Evolutionary conservation across 1,284 basidiomycete genomes (phyloP).

Genomic region (Ceratobasidium sp.): DNA sequence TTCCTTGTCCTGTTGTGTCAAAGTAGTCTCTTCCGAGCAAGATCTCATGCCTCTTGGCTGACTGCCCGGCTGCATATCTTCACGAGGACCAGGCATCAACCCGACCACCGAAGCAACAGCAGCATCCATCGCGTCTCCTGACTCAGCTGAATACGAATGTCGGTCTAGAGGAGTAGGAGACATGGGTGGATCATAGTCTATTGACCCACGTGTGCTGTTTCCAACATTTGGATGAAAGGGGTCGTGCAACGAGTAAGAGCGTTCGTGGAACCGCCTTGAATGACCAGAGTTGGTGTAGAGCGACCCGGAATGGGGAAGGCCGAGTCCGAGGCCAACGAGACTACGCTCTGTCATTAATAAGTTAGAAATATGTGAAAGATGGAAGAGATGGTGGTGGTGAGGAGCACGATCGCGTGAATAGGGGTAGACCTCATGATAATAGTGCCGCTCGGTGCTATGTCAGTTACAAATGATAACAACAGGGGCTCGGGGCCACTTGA

Average conservation of each 20-base stretch:
- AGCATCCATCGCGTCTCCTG: background rate
- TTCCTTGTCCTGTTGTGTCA: background rate
- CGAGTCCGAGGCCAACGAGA: constrained; percentile 21
- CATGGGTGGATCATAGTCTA: background rate
- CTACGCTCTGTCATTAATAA: constrained; percentile 7
- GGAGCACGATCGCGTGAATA: constrained; percentile 11
- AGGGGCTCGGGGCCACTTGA: too few species aligned
- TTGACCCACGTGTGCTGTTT: background rate
- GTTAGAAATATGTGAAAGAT: background rate
- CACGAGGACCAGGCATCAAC: background rate
- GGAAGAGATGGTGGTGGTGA: constrained; percentile 4
- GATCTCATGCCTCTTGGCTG: background rate
- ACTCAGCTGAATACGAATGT: background rate
- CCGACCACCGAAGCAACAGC: constrained; percentile 12
- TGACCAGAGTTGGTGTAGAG: background rate
- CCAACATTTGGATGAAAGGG: background rate
- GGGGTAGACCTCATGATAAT: background rate
- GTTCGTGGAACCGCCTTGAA: background rate
- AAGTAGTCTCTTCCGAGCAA: background rate
- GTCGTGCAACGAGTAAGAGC: constrained; percentile 13
- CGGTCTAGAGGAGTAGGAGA: background rate
- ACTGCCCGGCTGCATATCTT: background rate
- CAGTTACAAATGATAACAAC: background rate
- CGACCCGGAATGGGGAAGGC: background rate
- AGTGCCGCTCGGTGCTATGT: background rate